Evolutionary conservation across 331 rosid genomes (phyloP).

Genomic region (Ulmus americana): DNA sequence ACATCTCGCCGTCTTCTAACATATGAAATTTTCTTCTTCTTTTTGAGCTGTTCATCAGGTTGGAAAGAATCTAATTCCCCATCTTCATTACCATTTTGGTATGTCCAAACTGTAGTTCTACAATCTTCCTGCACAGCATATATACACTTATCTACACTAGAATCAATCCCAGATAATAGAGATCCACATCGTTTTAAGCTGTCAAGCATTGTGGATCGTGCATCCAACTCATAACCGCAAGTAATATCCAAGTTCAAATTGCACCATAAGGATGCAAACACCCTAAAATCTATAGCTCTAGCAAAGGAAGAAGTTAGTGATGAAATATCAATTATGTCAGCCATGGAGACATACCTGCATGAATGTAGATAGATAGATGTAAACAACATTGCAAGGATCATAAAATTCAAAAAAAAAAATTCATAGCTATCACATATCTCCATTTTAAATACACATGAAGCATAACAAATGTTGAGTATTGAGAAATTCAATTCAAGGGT

Average conservation of each 20-base stretch:
- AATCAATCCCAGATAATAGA: constrained; percentile 47
- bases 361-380: neutral
- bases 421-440: too few relatives aligned
- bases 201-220: constrained; percentile 28
- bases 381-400: constrained; percentile 1
- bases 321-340: constrained; percentile 62
- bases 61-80: constrained; percentile 72
- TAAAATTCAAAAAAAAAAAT: neutral
- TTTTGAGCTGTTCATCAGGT: constrained; percentile 61
- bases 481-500: neutral
- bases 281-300: constrained; percentile 65
- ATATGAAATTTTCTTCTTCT: constrained; percentile 62
- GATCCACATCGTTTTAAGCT: constrained; percentile 62
- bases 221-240: constrained; percentile 40
- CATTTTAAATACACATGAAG: neutral
- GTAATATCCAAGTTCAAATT: constrained; percentile 46
- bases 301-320: constrained; percentile 53
- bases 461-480: neutral
- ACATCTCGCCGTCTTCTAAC: constrained; percentile 56
- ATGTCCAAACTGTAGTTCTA: constrained; percentile 87
- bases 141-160: constrained; percentile 51
- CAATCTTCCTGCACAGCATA: constrained; percentile 71
- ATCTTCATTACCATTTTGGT: constrained; percentile 47
- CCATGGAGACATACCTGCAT: constrained; percentile 76
- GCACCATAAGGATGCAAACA: constrained; percentile 72